A percentile compares a stretch with the other conserved stretches of the same genome.
Evolutionary conservation across 176 grass and related monocot genomes (phyloP).

Genomic region (Luzula sylvatica): DNA sequence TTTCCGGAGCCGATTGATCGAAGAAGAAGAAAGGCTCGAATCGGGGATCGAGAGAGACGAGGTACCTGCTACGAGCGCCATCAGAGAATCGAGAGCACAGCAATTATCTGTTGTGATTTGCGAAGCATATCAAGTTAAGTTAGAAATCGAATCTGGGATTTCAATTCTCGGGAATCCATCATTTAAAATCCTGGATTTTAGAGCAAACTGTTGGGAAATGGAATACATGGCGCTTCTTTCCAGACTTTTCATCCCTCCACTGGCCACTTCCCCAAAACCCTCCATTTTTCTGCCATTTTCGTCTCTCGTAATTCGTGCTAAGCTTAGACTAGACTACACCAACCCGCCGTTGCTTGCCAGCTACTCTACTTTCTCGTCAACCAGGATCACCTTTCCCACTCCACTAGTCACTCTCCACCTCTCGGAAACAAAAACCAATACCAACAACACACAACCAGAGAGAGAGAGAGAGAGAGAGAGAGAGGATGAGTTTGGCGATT

Average conservation of each 20-base stretch:
- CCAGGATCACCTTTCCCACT: neutral
- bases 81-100: neutral
- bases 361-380: slow-evolving; percentile 28
- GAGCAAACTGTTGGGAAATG: too few species aligned
- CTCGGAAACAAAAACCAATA: neutral
- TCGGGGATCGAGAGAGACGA: neutral
- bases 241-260: neutral
- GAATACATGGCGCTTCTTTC: neutral
- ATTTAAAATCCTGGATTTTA: too few species aligned
- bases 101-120: neutral
- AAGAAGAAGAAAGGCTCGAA: neutral
- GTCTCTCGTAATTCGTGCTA: slow-evolving; percentile 31
- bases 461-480: neutral
- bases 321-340: slow-evolving; percentile 17
- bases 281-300: slow-evolving; percentile 18
- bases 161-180: too few species aligned
- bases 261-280: neutral
- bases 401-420: neutral
- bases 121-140: neutral
- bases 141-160: too few species aligned
- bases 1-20: neutral
- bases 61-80: neutral
- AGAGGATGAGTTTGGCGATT: slow-evolving; percentile 75
- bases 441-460: neutral
- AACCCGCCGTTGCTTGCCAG: slow-evolving; percentile 42